Evolutionary conservation across 805 yeast species (phyloP).

Genomic region (Wickerhamomyces alni): DNA sequence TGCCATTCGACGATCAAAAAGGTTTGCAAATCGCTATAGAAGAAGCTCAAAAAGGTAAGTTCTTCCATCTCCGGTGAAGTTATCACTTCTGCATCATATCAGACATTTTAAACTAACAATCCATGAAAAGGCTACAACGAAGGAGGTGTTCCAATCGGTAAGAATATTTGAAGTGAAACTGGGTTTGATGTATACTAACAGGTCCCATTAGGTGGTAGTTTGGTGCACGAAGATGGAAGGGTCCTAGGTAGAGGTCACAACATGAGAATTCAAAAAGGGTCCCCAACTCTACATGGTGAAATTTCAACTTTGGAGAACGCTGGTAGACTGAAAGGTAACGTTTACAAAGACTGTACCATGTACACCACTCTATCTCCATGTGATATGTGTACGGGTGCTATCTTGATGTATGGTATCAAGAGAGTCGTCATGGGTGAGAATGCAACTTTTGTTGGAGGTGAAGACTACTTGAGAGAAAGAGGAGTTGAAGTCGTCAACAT

Average conservation of each 20-base stretch:
- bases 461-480: slow-evolving; percentile 56
- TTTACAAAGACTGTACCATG: slow-evolving; percentile 76
- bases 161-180: slow-evolving; percentile 17
- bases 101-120: no score
- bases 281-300: slow-evolving; percentile 89
- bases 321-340: slow-evolving; percentile 77
- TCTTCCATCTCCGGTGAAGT: no score
- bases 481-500: slow-evolving; percentile 71
- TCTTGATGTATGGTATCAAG: slow-evolving; percentile 79
- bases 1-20: slow-evolving; percentile 54
- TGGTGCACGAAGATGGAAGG: slow-evolving; percentile 68
- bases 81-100: no score
- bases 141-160: slow-evolving; percentile 84
- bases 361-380: slow-evolving; percentile 93
- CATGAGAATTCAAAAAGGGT: slow-evolving; percentile 76
- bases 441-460: slow-evolving; percentile 77
- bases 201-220: slow-evolving; percentile 49
- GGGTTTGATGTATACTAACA: neutral
- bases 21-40: slow-evolving; percentile 69
- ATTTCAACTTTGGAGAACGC: slow-evolving; percentile 85
- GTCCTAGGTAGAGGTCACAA: slow-evolving; percentile 89
- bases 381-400: slow-evolving; percentile 93
- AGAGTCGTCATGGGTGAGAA: slow-evolving; percentile 90
- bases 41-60: slow-evolving; percentile 55
- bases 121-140: slow-evolving; percentile 49